Conservation (phyloP, 306 rosid species). For the Citrullus amarus region DNA sequence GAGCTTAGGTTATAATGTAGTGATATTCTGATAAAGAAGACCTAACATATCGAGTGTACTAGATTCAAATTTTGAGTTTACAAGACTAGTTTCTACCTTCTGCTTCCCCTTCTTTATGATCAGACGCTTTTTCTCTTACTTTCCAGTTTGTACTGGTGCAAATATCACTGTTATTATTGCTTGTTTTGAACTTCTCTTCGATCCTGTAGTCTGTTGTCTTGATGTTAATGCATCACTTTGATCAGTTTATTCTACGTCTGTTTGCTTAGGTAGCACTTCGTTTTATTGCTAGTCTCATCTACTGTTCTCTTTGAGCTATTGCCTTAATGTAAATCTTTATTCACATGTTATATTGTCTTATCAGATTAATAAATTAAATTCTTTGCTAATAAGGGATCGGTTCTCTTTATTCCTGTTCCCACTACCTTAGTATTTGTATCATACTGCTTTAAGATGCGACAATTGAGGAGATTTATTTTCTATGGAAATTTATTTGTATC, state of each 20-base stretch:
- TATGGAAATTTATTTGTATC: neutral
- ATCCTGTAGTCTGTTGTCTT: neutral
- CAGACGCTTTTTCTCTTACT: neutral
- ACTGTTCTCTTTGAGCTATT: neutral
- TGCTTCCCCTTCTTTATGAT: neutral
- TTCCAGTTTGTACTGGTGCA: neutral
- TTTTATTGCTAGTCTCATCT: neutral
- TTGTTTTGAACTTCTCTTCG: neutral
- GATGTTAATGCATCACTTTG: neutral
- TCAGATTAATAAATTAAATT: neutral
- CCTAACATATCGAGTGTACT: neutral
- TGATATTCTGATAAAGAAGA: neutral
- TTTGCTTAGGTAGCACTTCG: neutral
- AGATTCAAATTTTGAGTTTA: neutral
- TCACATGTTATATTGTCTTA: neutral
- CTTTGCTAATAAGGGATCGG: neutral
- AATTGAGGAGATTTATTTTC: neutral
- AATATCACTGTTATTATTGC: neutral
- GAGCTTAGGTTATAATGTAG: neutral
- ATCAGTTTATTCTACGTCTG: neutral
- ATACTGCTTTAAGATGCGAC: neutral
- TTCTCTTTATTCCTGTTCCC: slow-evolving; percentile 2
- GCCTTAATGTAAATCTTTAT: neutral
- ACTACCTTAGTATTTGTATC: slow-evolving; percentile 2
- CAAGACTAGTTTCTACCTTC: neutral